Evolutionary conservation across 129 eudicot genomes (phyloP).

Genomic region (Scalesia atractyloides): DNA sequence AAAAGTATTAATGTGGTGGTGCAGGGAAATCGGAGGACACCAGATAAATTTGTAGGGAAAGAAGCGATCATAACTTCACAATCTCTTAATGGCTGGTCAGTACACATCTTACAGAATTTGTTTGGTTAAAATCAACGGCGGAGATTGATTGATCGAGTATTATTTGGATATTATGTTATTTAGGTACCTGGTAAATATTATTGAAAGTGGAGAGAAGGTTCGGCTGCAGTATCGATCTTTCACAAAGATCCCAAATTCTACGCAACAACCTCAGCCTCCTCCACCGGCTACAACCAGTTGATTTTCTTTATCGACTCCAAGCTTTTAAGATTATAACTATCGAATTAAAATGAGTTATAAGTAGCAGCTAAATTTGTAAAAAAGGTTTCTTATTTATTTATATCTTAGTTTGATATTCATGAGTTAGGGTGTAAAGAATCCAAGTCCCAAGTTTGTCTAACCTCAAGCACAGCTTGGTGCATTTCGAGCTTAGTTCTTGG

Average conservation of each 20-base stretch:
- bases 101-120: slow-evolving; percentile 15
- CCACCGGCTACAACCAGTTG: slow-evolving; percentile 31
- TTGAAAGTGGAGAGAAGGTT: slow-evolving; percentile 84
- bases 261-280: background rate
- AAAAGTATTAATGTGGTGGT: slow-evolving; percentile 52
- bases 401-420: background rate
- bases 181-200: slow-evolving; percentile 84
- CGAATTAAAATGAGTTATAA: background rate
- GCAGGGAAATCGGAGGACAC: slow-evolving; percentile 97
- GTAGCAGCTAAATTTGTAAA: background rate
- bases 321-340: background rate
- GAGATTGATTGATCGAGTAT: background rate
- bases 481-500: no score
- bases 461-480: background rate
- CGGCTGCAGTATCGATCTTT: slow-evolving; percentile 91
- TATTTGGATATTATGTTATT: slow-evolving; percentile 3
- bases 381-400: background rate
- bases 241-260: slow-evolving; percentile 52
- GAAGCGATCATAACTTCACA: slow-evolving; percentile 95
- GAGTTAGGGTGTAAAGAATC: background rate
- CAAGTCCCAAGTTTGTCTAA: background rate
- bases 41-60: slow-evolving; percentile 95
- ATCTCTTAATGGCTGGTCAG: slow-evolving; percentile 98
- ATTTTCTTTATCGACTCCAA: slow-evolving; percentile 13
- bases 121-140: background rate